Conservation (phyloP, 2,329 filamentous ascomycete species). For the Sordariomycetes sp. region DNA sequence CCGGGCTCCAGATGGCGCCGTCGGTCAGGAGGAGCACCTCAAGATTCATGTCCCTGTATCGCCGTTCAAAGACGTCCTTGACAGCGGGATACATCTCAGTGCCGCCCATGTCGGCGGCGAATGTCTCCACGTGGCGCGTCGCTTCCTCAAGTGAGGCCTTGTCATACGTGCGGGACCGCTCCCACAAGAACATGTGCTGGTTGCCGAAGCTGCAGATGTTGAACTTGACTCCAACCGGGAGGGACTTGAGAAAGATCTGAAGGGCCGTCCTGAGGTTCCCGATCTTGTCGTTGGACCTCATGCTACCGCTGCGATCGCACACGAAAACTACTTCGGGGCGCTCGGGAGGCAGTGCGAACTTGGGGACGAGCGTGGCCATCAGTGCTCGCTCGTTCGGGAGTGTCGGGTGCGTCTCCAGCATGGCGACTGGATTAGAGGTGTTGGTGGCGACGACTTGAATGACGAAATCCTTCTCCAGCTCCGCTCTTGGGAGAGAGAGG, state of each 20-base stretch:
- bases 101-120: constrained; percentile 38
- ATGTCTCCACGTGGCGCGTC: constrained; percentile 25
- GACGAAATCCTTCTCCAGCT: constrained; percentile 56
- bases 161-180: constrained; percentile 32
- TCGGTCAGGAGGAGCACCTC: constrained; percentile 47
- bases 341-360: constrained; percentile 48
- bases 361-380: constrained; percentile 62
- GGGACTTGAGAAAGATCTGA: constrained; percentile 53
- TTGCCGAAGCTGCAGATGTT: constrained; percentile 61
- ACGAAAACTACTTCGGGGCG: constrained; percentile 59
- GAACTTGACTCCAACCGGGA: constrained; percentile 54
- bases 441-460: constrained; percentile 52
- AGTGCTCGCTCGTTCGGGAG: constrained; percentile 52
- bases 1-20: constrained; percentile 40
- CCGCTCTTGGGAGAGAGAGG: constrained; percentile 37
- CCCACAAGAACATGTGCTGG: constrained; percentile 32
- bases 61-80: constrained; percentile 27
- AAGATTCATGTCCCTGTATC: constrained; percentile 33
- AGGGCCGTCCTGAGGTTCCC: constrained; percentile 42
- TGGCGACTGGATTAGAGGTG: constrained; percentile 47
- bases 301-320: constrained; percentile 61
- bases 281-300: constrained; percentile 37
- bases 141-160: constrained; percentile 31
- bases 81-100: constrained; percentile 40
- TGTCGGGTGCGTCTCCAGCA: constrained; percentile 55